phyloP scores from a whole-genome alignment of 2,329 filamentous ascomycete genomes.

The Penicillium rolfsii region DNA sequence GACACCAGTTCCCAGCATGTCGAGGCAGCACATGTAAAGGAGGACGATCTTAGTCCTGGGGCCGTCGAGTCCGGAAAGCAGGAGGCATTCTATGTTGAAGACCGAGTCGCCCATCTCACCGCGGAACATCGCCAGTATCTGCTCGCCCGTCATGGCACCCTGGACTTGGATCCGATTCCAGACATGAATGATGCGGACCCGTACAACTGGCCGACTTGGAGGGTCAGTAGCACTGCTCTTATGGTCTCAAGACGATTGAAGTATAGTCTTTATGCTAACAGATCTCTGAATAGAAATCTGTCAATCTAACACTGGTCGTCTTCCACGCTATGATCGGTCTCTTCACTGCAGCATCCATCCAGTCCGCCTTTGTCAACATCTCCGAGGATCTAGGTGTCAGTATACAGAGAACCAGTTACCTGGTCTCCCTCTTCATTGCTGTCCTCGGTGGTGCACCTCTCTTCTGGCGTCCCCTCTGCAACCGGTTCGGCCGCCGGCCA shows the following conservation, averaged over 20 bases:
- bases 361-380: constrained; percentile 58
- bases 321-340: constrained; percentile 57
- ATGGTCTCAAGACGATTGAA: too few species aligned
- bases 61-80: constrained; percentile 20
- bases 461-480: constrained; percentile 58
- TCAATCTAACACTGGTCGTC: constrained; percentile 56
- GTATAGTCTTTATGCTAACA: constrained; percentile 2
- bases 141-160: constrained; percentile 56
- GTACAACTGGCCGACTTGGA: constrained; percentile 60
- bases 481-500: constrained; percentile 57
- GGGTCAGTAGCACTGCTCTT: constrained; percentile 37
- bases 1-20: constrained; percentile 20
- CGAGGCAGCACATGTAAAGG: constrained; percentile 21
- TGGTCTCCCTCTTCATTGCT: constrained; percentile 58
- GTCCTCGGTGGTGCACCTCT: constrained; percentile 57
- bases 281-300: constrained; percentile 23
- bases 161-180: constrained; percentile 59
- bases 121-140: constrained; percentile 52
- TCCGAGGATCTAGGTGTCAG: constrained; percentile 53
- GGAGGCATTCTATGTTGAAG: constrained; percentile 24
- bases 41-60: not conserved
- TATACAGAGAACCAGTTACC: constrained; percentile 55
- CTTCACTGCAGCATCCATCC: constrained; percentile 57
- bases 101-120: constrained; percentile 25
- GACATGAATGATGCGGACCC: constrained; percentile 56